Evolutionary conservation across 2,329 filamentous ascomycete genomes (phyloP), one percentile per base, ranked within the genome.

Genomic region (Colletotrichum higginsianum): DNA sequence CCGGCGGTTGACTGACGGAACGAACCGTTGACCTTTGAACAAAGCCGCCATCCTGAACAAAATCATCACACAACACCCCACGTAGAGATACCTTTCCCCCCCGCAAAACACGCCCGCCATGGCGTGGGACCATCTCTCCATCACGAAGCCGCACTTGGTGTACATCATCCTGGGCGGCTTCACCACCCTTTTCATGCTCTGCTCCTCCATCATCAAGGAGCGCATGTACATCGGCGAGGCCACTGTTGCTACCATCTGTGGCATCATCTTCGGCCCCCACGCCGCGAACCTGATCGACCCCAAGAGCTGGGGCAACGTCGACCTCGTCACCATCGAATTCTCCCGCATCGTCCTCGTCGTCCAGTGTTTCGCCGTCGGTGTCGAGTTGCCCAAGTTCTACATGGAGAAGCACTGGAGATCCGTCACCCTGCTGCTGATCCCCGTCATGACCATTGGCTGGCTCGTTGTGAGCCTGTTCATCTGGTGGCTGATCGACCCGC

Each of bases 331-430:
- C 15, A 89, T 97, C 74, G 94, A 97, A 79, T 95, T 96, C 84
- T 95, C 94, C 55, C 92, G 95, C 75, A 93, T 97, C 76, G 94
- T 97, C 74, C 88, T 97, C 53, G 94, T 97, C 74, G 94, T 97
- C 42, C 95, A 97, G 85, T 97, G 94, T 84, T 97, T 97, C 81
- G 94, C 94, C 79, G 91, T 97, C 62, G 94, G 94, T 63, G 94
- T 97, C 84, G 94, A 97, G 84, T 85, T 97, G 87, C 94, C 94
- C 40, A 94, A 94, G 81, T 93, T 92, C 74, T 99, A 99, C 85
- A 99, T 99, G 96, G 96, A 98, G 80, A 92, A 91, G 77, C 96
- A 99, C 83, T 99, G 96, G 96, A 93, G 89, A 78, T 98, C 96
- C 1, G 96, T 99, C 73, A 85, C 93, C 16, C 90, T 97, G 78